These are phyloP conservation scores for Stephania japonica DNA, from an alignment of 164 flowering plant species.

Conservation along the genomic window DNA sequence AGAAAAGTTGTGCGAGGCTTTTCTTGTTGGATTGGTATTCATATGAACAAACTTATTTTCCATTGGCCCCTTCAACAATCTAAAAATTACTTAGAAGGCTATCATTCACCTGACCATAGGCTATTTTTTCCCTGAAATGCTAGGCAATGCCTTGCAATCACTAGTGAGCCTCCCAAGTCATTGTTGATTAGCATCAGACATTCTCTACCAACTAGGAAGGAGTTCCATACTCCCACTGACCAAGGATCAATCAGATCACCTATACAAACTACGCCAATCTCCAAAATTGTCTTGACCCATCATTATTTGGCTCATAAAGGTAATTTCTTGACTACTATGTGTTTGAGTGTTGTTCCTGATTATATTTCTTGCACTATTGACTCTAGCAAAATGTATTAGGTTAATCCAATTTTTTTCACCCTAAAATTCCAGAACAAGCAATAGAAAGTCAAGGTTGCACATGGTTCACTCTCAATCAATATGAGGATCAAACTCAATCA, in stretches of 20 bases:
- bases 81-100: no score
- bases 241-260: neutral
- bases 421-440: neutral
- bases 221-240: neutral
- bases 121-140: no score
- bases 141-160: no score
- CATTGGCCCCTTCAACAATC: no score
- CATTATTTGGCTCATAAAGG: neutral
- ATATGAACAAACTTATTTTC: no score
- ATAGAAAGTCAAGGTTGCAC: no score
- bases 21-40: no score
- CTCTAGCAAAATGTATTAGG: neutral
- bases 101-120: no score
- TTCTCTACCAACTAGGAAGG: neutral
- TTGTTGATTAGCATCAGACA: neutral
- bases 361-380: no score
- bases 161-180: neutral
- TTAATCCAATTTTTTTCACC: neutral
- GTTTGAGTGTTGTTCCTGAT: no score
- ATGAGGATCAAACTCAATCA: neutral
- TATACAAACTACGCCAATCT: neutral
- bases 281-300: neutral
- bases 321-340: no score
- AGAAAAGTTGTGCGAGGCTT: no score
- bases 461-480: neutral